Conservation (phyloP, 768 basidiomycete species). For the Lanmaoa rubissima region DNA sequence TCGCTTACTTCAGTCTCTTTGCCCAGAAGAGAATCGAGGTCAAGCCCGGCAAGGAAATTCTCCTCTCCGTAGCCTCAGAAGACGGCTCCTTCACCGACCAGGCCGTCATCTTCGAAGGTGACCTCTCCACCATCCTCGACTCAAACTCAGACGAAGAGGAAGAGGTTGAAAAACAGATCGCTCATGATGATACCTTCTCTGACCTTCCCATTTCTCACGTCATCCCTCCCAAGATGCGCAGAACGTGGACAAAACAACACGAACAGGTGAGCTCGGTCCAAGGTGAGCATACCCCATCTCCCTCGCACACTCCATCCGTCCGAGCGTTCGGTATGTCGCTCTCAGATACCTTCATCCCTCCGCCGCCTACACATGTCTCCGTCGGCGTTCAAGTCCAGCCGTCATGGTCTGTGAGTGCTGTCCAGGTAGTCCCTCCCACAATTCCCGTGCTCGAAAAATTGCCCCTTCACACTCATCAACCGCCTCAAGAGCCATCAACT, state of each 20-base stretch:
- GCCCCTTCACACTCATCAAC: slow-evolving; percentile 1
- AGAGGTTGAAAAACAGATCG: slow-evolving; percentile 41
- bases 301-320: slow-evolving; percentile 12
- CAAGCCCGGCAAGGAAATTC: slow-evolving; percentile 68
- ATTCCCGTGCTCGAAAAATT: slow-evolving; percentile 13
- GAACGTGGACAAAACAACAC: slow-evolving; percentile 52
- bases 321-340: slow-evolving; percentile 29
- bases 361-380: slow-evolving; percentile 34
- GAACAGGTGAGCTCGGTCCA: slow-evolving; percentile 41
- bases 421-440: slow-evolving; percentile 34
- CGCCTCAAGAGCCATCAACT: slow-evolving; percentile 8
- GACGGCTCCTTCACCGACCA: slow-evolving; percentile 55
- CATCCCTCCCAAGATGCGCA: slow-evolving; percentile 65
- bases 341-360: slow-evolving; percentile 26
- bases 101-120: slow-evolving; percentile 58
- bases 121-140: slow-evolving; percentile 31
- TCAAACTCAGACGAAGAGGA: slow-evolving; percentile 38
- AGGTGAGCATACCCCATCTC: slow-evolving; percentile 35
- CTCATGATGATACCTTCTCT: slow-evolving; percentile 41
- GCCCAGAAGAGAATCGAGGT: slow-evolving; percentile 69
- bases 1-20: slow-evolving; percentile 61
- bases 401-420: slow-evolving; percentile 35
- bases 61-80: slow-evolving; percentile 54
- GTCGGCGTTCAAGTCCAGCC: slow-evolving; percentile 47
- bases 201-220: slow-evolving; percentile 34